Conservation (phyloP, 805 yeast genomes). For the Lipomyces yamadae region DNA sequence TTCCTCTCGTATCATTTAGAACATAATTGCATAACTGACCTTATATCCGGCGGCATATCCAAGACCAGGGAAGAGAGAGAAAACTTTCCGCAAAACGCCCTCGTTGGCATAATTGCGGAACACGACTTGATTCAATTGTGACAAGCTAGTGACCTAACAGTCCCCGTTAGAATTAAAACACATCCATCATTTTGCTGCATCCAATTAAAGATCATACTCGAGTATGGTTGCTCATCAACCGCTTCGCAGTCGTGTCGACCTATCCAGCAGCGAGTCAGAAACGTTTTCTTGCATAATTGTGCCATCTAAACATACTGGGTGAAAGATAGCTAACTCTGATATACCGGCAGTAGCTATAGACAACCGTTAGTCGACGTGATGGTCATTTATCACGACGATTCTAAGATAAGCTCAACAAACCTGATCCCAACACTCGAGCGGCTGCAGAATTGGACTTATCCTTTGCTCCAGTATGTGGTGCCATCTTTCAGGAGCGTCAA, state of each 20-base stretch:
- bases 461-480: slow-evolving; percentile 46
- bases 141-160: slow-evolving; percentile 58
- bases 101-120: slow-evolving; percentile 81
- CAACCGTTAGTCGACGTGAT: background rate
- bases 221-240: slow-evolving; percentile 89
- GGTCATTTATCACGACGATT: background rate
- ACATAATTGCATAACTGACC: slow-evolving; percentile 31
- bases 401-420: slow-evolving; percentile 35
- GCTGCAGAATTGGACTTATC: slow-evolving; percentile 86
- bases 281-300: background rate
- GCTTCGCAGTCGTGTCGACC: slow-evolving; percentile 93
- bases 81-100: slow-evolving; percentile 68
- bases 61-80: slow-evolving; percentile 94
- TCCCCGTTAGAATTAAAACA: background rate
- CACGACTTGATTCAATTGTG: slow-evolving; percentile 81
- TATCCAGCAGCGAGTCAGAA: slow-evolving; percentile 12
- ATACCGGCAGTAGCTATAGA: slow-evolving; percentile 76
- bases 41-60: slow-evolving; percentile 98
- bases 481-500: slow-evolving; percentile 24
- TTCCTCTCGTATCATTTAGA: background rate
- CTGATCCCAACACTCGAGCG: slow-evolving; percentile 93
- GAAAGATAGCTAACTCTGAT: slow-evolving; percentile 94
- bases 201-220: slow-evolving; percentile 56
- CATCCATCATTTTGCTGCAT: background rate
- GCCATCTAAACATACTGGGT: slow-evolving; percentile 62